phyloP scores from a whole-genome alignment of 768 basidiomycete species.

The Omphalotus guepiniiformis region DNA sequence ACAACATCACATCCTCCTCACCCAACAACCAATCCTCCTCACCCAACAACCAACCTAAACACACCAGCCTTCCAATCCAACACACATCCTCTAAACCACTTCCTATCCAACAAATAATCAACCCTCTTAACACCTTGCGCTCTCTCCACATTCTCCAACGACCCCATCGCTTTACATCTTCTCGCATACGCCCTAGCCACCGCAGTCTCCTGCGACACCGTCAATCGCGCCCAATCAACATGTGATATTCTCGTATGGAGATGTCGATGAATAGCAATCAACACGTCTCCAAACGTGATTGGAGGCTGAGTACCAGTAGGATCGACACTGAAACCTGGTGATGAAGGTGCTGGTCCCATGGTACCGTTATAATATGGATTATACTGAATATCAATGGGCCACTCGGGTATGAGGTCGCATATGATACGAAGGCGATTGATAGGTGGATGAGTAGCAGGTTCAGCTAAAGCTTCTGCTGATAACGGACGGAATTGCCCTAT shows the following conservation, averaged over 20 bases:
- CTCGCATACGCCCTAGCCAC: conserved; percentile 34
- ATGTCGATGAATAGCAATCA: conserved; percentile 44
- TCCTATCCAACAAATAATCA: conserved; percentile 50
- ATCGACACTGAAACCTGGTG: conserved; percentile 15
- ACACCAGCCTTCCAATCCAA: conserved; percentile 33
- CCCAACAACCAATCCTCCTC: too few relatives aligned
- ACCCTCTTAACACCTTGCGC: conserved; percentile 55
- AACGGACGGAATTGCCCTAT: conserved; percentile 34
- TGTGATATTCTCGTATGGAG: conserved; percentile 43
- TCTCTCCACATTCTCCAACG: conserved; percentile 22
- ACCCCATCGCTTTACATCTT: conserved; percentile 30
- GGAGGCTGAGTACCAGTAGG: conserved; percentile 26
- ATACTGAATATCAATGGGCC: conserved; percentile 54
- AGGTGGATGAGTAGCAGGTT: conserved; percentile 55
- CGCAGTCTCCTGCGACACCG: conserved; percentile 22
- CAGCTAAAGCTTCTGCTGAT: conserved; percentile 38
- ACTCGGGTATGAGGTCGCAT: conserved; percentile 53
- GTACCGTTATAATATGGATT: conserved; percentile 16
- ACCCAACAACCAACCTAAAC: conserved; percentile 29
- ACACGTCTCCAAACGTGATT: conserved; percentile 57
- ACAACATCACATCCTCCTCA: too few relatives aligned
- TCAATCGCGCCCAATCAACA: conserved; percentile 32
- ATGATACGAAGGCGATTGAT: conserved; percentile 51
- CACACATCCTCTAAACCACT: conserved; percentile 45
- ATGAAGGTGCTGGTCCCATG: conserved; percentile 11